These are phyloP conservation scores for Microbotryomycetes sp. DNA, from an alignment of 1,284 basidiomycete species.

Conservation along the genomic window DNA sequence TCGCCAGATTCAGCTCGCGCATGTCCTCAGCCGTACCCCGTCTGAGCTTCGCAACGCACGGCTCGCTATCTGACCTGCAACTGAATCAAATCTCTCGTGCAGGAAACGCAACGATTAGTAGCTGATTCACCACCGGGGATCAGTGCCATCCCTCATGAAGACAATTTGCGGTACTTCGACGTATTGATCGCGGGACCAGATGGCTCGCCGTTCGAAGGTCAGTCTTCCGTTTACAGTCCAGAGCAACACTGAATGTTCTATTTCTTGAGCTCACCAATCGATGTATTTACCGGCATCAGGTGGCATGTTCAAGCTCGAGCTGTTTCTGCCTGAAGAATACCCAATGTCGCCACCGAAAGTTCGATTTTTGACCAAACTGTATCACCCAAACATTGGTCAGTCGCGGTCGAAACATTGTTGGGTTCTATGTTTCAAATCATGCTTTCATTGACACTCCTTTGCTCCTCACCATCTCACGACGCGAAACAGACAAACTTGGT, in stretches of 20 bases:
- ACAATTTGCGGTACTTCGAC: slow-evolving; percentile 98
- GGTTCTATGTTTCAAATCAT: neutral
- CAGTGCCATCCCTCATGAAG: slow-evolving; percentile 85
- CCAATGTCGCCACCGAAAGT: slow-evolving; percentile 99
- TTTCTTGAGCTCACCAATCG: too few relatives aligned
- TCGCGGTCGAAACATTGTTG: neutral
- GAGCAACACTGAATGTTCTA: too few relatives aligned
- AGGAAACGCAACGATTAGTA: slow-evolving; percentile 96
- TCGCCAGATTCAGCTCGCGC: neutral
- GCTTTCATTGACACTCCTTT: neutral
- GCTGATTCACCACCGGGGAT: slow-evolving; percentile 96
- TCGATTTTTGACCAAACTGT: slow-evolving; percentile 97
- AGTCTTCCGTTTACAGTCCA: too few relatives aligned
- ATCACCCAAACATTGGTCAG: slow-evolving; percentile 98
- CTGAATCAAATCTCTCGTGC: neutral
- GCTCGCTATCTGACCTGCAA: neutral
- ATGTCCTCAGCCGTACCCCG: neutral
- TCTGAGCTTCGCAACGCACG: neutral
- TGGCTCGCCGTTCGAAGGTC: slow-evolving; percentile 91
- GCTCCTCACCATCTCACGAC: neutral
- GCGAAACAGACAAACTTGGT: slow-evolving; percentile 78
- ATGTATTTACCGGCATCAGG: slow-evolving; percentile 48
- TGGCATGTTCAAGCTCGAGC: slow-evolving; percentile 87
- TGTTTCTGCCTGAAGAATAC: slow-evolving; percentile 98
- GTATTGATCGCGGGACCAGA: slow-evolving; percentile 92